phyloP scores from a whole-genome alignment of 1,284 basidiomycete genomes.

The Gomphus sp. region DNA sequence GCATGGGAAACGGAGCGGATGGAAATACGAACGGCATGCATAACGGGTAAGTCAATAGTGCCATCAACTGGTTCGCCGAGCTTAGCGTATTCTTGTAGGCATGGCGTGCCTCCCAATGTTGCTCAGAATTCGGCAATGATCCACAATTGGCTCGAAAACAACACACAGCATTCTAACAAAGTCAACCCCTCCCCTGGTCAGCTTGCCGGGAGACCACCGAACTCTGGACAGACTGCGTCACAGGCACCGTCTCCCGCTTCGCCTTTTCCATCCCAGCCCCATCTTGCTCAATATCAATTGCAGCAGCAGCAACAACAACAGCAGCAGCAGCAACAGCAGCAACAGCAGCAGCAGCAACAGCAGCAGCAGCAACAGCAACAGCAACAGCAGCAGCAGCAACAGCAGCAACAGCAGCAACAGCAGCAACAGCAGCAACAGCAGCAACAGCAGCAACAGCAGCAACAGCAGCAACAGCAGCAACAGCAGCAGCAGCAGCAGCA shows the following conservation, averaged over 20 bases:
- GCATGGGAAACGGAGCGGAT: background rate
- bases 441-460: too few species aligned
- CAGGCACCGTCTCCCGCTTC: constrained; percentile 10
- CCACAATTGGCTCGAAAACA: background rate
- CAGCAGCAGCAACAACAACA: constrained; percentile 1
- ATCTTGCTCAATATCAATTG: constrained; percentile 20
- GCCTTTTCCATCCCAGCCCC: constrained; percentile 10
- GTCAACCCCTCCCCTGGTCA: background rate
- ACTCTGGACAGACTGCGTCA: constrained; percentile 11
- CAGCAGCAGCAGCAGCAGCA: too few species aligned
- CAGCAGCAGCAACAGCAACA: background rate
- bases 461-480: too few species aligned
- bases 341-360: constrained; percentile 2
- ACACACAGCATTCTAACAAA: background rate
- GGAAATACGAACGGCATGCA: background rate
- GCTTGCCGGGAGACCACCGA: background rate
- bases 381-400: background rate
- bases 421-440: background rate
- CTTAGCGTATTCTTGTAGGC: background rate
- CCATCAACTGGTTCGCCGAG: background rate
- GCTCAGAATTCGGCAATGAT: background rate
- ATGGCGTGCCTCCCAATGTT: background rate
- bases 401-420: background rate
- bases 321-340: background rate
- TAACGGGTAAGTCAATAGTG: constrained; percentile 11